A percentile compares a stretch with the other conserved stretches of the same genome.
Conservation (phyloP, 169 alveolate genomes). For the Eimeria praecox region DNA sequence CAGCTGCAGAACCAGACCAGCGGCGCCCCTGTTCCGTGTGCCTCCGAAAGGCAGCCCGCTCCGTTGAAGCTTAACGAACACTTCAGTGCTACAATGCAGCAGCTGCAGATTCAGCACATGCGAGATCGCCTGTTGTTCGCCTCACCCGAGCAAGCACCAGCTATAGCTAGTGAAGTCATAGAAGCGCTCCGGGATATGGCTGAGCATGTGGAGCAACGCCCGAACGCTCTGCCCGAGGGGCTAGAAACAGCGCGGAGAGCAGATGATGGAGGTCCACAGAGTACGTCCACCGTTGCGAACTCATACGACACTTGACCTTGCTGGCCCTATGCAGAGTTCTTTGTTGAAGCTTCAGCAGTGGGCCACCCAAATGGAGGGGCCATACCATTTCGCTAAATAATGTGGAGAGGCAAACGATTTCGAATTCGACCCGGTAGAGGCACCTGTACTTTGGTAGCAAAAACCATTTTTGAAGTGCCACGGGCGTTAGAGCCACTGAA, state of each 20-base stretch:
- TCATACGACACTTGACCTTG: not conserved
- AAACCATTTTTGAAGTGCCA: not conserved
- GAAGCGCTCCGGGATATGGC: constrained; percentile 57
- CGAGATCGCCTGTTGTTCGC: constrained; percentile 42
- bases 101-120: constrained; percentile 65
- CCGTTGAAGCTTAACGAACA: constrained; percentile 43
- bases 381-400: not conserved
- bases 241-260: not conserved
- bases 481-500: not conserved
- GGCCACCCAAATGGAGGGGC: not conserved
- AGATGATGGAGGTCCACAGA: constrained; percentile 20
- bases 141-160: not conserved
- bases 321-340: not conserved
- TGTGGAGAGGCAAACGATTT: not conserved
- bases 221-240: constrained; percentile 2
- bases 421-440: not conserved
- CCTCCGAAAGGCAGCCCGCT: constrained; percentile 24
- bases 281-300: not conserved
- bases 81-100: constrained; percentile 36
- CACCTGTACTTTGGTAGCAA: not conserved
- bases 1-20: constrained; percentile 67
- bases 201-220: constrained; percentile 15
- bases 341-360: not conserved
- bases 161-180: constrained; percentile 27
- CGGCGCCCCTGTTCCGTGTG: not conserved